Evolutionary conservation across 2,329 filamentous ascomycete genomes (phyloP).

Genomic region (Macroventuria anomochaeta): DNA sequence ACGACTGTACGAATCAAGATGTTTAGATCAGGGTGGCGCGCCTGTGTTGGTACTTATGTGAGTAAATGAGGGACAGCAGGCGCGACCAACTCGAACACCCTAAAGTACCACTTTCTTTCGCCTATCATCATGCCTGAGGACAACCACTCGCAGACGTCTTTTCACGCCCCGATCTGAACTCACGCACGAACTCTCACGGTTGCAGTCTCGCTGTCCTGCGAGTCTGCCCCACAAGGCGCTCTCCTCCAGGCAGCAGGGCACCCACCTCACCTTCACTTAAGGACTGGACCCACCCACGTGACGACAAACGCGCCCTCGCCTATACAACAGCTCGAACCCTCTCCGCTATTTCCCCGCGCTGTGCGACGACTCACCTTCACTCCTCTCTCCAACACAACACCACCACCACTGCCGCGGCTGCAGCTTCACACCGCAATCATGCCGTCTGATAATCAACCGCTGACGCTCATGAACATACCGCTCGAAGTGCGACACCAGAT

Average conservation of each 20-base stretch:
- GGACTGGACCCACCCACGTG: conserved; percentile 3
- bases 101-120: not conserved
- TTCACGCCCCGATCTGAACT: no score
- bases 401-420: not conserved
- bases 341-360: not conserved
- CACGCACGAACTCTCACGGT: not conserved
- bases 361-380: not conserved
- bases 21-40: not conserved
- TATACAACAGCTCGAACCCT: not conserved
- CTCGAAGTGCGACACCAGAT: conserved; percentile 43
- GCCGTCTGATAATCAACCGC: not conserved
- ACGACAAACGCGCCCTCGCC: not conserved
- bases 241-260: conserved; percentile 9
- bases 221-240: conserved; percentile 3
- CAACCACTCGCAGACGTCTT: not conserved
- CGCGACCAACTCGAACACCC: not conserved
- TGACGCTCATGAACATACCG: conserved; percentile 32
- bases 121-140: not conserved
- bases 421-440: not conserved
- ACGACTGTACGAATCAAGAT: conserved; percentile 3
- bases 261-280: conserved; percentile 5
- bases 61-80: not conserved
- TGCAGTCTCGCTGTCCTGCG: not conserved
- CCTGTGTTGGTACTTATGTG: not conserved
- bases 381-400: not conserved